A percentile compares a stretch with the other conserved stretches of the same genome.
These are phyloP conservation scores for Paramecium sexaurelia DNA, from an alignment of 73 alveolate genomes.

Conservation along the genomic window DNA sequence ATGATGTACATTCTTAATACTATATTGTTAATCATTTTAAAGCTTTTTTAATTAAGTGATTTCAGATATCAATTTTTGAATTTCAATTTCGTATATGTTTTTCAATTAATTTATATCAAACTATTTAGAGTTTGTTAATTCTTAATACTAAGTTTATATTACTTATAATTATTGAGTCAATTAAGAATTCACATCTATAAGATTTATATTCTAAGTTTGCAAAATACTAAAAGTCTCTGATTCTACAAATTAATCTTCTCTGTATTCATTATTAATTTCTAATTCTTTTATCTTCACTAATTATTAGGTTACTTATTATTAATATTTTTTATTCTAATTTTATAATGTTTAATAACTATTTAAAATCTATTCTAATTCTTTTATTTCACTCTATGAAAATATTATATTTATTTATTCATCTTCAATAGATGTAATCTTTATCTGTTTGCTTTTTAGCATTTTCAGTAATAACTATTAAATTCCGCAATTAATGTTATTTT, in stretches of 20 bases:
- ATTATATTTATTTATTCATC: background rate
- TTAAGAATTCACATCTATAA: background rate
- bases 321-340: background rate
- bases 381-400: background rate
- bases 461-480: background rate
- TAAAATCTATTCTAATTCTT: background rate
- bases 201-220: background rate
- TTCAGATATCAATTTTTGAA: background rate
- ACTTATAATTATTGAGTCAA: background rate
- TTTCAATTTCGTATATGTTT: background rate
- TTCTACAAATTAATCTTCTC: constrained; percentile 14
- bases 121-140: background rate
- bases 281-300: background rate
- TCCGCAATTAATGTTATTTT: background rate
- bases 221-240: background rate
- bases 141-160: background rate
- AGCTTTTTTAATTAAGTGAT: background rate
- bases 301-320: background rate
- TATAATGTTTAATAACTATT: background rate
- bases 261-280: background rate
- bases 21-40: background rate
- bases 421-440: background rate
- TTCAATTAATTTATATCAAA: background rate
- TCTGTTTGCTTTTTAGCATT: background rate
- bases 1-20: background rate